These are phyloP conservation scores for Apiospora koreana DNA, from an alignment of 2,329 filamentous ascomycete species.

Conservation along the genomic window DNA sequence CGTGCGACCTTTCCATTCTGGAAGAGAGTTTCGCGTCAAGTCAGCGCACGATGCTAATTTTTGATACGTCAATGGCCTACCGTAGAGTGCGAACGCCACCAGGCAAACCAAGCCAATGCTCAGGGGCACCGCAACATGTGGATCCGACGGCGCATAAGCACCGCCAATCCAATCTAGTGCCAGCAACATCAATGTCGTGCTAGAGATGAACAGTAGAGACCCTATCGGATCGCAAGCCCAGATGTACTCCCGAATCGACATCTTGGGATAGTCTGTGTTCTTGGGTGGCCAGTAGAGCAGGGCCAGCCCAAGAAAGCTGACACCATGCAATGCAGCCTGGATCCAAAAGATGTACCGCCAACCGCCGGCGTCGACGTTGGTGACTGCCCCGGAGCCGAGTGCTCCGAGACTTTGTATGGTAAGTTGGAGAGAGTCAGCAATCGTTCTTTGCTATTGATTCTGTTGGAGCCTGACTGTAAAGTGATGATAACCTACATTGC, in stretches of 20 bases:
- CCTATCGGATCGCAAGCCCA: constrained; percentile 52
- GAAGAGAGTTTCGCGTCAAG: background rate
- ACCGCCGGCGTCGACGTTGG: constrained; percentile 45
- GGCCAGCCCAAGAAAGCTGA: constrained; percentile 48
- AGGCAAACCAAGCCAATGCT: constrained; percentile 43
- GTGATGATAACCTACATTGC: constrained; percentile 39
- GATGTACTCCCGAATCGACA: constrained; percentile 39
- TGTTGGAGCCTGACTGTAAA: background rate
- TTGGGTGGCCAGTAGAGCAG: constrained; percentile 48
- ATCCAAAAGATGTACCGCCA: constrained; percentile 63
- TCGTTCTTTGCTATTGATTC: too few species aligned
- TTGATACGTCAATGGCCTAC: constrained; percentile 28
- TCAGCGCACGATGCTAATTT: too few species aligned
- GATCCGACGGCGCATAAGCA: constrained; percentile 39
- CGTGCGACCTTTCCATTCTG: constrained; percentile 56
- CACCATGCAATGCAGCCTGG: constrained; percentile 53
- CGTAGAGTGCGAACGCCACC: constrained; percentile 39
- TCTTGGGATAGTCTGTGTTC: constrained; percentile 36
- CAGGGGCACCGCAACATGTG: constrained; percentile 42
- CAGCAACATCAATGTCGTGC: constrained; percentile 34
- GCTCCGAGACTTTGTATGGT: constrained; percentile 40
- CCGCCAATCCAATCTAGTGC: constrained; percentile 48
- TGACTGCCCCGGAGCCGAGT: constrained; percentile 53
- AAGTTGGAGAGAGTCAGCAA: too few species aligned
- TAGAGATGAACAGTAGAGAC: constrained; percentile 41